Percentiles rank a stretch among this genome's conserved stretches.
Conservation (phyloP, 768 basidiomycete species). For the Pleurotus sapidus region DNA sequence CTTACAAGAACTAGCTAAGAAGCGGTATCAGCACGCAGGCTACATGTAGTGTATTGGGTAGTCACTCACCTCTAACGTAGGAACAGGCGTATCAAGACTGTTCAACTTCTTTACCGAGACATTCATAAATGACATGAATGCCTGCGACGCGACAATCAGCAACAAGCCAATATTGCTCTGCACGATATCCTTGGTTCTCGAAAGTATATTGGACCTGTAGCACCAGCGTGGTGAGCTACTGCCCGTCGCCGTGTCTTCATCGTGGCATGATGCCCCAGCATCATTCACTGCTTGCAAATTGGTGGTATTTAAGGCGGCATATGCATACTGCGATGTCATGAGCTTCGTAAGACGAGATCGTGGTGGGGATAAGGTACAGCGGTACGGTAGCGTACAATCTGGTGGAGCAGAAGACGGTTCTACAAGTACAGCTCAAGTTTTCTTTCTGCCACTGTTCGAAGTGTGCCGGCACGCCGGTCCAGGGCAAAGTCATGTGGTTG, state of each 20-base stretch:
- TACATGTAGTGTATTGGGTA: not conserved
- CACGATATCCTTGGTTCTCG: slow-evolving; percentile 7
- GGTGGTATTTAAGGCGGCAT: not conserved
- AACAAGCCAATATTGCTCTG: slow-evolving; percentile 54
- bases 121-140: slow-evolving; percentile 61
- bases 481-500: no score
- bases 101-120: slow-evolving; percentile 63
- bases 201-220: not conserved
- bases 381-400: not conserved
- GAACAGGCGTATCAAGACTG: slow-evolving; percentile 53
- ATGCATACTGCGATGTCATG: slow-evolving; percentile 5
- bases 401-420: no score
- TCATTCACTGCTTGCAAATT: not conserved
- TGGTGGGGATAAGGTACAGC: not conserved
- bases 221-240: not conserved
- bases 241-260: not conserved
- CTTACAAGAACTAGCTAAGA: slow-evolving; percentile 50
- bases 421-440: no score
- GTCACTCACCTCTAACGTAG: slow-evolving; percentile 48
- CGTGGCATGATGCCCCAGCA: not conserved
- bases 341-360: not conserved
- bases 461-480: no score
- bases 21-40: not conserved
- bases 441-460: no score
- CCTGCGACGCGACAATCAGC: slow-evolving; percentile 53